Base-by-base conservation (phyloP, 305 asterid species). In the Fraxinus greggii region DNA sequence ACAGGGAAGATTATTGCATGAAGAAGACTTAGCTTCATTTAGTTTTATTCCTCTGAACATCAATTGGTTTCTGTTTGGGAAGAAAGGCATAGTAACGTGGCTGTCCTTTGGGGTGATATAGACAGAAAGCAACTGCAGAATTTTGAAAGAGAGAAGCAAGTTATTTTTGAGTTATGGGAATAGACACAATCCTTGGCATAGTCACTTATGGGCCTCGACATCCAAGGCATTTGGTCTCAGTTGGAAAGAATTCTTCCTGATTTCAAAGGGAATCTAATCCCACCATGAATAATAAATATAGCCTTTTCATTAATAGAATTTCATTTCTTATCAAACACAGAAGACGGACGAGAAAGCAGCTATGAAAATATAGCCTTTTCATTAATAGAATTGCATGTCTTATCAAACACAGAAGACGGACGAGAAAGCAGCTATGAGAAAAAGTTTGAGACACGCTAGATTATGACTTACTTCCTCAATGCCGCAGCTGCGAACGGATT, bases 401-500 rank as follows among this genome's bases (percentile, higher is more conserved):
- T 1, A 70, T 70, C 76, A 31, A 5, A 70, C 76, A 70, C 76
- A 70, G 19, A 32, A 32, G 23, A 29, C 76, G 32, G 76, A 29
- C 13, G 6, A n/a, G 7, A 32, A 70, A 31, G 10, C 42, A 70
- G 26, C 76, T 70, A 32, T 15, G 13, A 32, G 36, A 70, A 29
- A 70, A 32, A 29, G 45, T 32, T 70, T 13, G 24, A 28, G 42
- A 36, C 19, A 26, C 24, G 28, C n/a, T 23, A 61, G 42, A 31
- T 73, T 0, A 32, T 9, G 36, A 84, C 97, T 92, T 90, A 93
- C 99, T 87, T 89, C 77, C 59, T 93, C 96, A 83, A 94, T 84
- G 74, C 98, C 98, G 82, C 89, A 84, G 78, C 88, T 81, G 85
- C 98, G 98, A 80, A 94, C 90, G 89, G 99, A 87, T 83, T 95